phyloP scores from a whole-genome alignment of 2,329 filamentous ascomycete species.

The Lasiodiplodia sp. region DNA sequence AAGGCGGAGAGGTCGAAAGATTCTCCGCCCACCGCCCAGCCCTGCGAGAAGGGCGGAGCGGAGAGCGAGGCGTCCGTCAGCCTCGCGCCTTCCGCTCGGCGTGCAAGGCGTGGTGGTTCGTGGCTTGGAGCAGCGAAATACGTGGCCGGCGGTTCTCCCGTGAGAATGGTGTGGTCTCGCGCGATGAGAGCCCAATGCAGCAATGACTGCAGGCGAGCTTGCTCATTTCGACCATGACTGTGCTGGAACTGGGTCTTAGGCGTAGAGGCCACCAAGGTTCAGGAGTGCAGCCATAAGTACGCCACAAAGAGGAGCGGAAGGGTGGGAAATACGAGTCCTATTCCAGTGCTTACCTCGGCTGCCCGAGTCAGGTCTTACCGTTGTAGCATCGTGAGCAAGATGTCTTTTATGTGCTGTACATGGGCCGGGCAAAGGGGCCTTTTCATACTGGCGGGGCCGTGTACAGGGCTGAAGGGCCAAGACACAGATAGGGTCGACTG shows the following conservation, averaged over 20 bases:
- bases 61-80: slow-evolving; percentile 3
- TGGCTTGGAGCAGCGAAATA: neutral
- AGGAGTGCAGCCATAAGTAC: too few relatives aligned
- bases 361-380: neutral
- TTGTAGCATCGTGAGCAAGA: neutral
- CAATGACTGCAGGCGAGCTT: neutral
- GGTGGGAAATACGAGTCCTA: neutral
- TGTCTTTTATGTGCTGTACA: neutral
- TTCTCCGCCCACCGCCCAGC: slow-evolving; percentile 16
- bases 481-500: neutral
- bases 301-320: neutral
- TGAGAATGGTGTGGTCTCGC: neutral
- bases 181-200: neutral
- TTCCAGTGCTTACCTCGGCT: neutral
- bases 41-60: slow-evolving; percentile 14
- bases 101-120: neutral
- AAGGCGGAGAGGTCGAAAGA: slow-evolving; percentile 17
- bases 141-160: neutral
- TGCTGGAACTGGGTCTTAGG: neutral
- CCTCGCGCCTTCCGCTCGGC: neutral
- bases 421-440: neutral
- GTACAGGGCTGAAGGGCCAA: neutral
- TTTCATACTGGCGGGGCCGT: neutral
- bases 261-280: neutral
- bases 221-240: neutral